These are phyloP conservation scores for Tuber brumale DNA, from an alignment of 495 filamentous ascomycete species.

Conservation along the genomic window DNA sequence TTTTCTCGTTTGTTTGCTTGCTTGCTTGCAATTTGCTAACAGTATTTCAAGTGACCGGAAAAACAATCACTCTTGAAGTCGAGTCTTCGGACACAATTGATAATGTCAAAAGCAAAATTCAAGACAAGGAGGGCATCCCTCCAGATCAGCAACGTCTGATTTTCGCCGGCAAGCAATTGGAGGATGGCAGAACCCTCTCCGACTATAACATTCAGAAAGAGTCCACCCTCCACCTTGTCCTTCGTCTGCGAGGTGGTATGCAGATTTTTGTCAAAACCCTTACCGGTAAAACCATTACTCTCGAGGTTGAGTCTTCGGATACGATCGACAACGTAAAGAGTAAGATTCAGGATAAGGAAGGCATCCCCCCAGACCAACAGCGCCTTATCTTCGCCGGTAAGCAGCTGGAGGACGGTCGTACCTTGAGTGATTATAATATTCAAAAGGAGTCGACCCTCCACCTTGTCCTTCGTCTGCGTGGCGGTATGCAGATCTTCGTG, in stretches of 20 bases:
- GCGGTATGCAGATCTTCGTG: conserved; percentile 96
- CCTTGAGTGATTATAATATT: conserved; percentile 97
- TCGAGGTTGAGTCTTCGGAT: conserved; percentile 90
- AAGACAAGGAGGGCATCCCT: conserved; percentile 98
- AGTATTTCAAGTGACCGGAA: conserved; percentile 32
- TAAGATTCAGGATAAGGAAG: conserved; percentile 83
- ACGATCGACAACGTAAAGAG: conserved; percentile 98
- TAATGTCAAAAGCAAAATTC: conserved; percentile 97
- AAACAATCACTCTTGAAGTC: conserved; percentile 40
- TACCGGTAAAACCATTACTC: conserved; percentile 49
- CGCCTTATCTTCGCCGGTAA: conserved; percentile 97
- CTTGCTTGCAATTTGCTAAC: conserved; percentile 12
- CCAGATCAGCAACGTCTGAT: conserved; percentile 98
- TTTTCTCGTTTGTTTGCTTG: neutral
- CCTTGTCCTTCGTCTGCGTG: conserved; percentile 90
- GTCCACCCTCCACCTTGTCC: conserved; percentile 88
- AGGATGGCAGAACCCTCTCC: conserved; percentile 89
- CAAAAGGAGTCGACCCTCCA: conserved; percentile 97
- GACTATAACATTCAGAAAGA: conserved; percentile 99
- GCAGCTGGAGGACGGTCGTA: conserved; percentile 70
- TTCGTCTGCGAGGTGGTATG: conserved; percentile 97
- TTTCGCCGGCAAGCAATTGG: conserved; percentile 96
- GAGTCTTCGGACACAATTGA: conserved; percentile 97
- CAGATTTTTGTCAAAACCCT: conserved; percentile 76
- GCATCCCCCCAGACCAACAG: conserved; percentile 71